Evolutionary conservation across 2,329 filamentous ascomycete genomes (phyloP), one percentile per base, ranked within the genome.

Genomic region (Microcyclosporella mali): DNA sequence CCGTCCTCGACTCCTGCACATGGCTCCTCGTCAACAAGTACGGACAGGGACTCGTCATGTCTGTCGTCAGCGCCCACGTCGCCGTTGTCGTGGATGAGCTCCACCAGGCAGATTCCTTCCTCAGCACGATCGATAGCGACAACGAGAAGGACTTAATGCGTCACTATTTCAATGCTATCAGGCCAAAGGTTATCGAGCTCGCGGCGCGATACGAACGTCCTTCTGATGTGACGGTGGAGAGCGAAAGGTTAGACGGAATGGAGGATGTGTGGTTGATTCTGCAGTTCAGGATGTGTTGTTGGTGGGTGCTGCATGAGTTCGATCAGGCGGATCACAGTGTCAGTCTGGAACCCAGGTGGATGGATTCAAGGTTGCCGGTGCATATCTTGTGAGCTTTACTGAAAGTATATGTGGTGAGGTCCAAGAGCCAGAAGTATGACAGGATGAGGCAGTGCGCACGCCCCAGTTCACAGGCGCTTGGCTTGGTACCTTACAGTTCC

Each of bases 301-400:
- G 46, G 46, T 48, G 41, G 46, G 21, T 33, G 21, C 27, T 48
- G 35, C 46, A 45, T 37, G 46, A 48, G 14, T 48, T 48, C 33
- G 41, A 48, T 33, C 38, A 45, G 31, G 39, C 33, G 7, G 38
- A 45, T 30, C 11, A 21, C 9, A 40, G 39, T 28, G 40, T 45
- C 9, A 9, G 6, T n/a, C n/a, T 48, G 12, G 34, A 43, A 16
- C 33, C 38, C 25, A 39, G 38, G 36, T 39, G 43, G 46, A 48
- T 31, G 31, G 46, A 39, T 18, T 39, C 27, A 25, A 32, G 46
- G 33, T 42, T 48, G 41, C 46, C 46, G 8, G 46, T 45, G n/a
- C 37, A 39, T 28, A 45, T 48, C 10, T 27, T 48, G 30, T 45
- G 21, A 41, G 15, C n/a, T n/a, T n/a, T n/a, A n/a, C n/a, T n/a